Evolutionary conservation across 2,329 filamentous ascomycete species (phyloP).

Genomic region (Waltergamsia citrina): DNA sequence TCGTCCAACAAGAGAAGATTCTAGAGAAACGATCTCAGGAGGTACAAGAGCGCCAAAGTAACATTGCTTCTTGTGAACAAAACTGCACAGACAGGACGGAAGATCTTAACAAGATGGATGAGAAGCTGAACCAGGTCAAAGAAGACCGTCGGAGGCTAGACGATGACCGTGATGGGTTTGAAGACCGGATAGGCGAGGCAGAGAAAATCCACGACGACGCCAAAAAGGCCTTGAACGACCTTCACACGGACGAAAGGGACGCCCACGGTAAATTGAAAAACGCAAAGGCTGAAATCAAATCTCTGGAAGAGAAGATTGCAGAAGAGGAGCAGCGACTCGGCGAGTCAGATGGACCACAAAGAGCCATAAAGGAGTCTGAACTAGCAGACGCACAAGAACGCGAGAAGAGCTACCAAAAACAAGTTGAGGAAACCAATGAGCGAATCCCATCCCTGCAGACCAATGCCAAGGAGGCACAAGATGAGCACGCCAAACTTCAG

Average conservation of each 20-base stretch:
- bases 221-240: conserved; percentile 40
- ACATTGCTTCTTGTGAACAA: conserved; percentile 16
- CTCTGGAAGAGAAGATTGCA: conserved; percentile 36
- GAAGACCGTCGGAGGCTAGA: conserved; percentile 29
- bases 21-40: conserved; percentile 25
- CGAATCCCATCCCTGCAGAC: conserved; percentile 22
- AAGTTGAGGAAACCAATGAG: conserved; percentile 16
- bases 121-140: conserved; percentile 28
- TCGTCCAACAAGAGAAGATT: conserved; percentile 61
- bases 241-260: conserved; percentile 55
- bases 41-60: conserved; percentile 12
- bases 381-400: conserved; percentile 17
- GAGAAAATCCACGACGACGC: conserved; percentile 43
- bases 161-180: conserved; percentile 34
- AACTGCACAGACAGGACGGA: conserved; percentile 33
- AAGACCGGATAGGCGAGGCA: conserved; percentile 30
- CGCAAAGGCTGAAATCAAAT: conserved; percentile 35
- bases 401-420: conserved; percentile 15
- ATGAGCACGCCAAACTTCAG: conserved; percentile 6
- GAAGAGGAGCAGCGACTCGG: conserved; percentile 54
- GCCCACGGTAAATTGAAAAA: conserved; percentile 49
- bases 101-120: conserved; percentile 34
- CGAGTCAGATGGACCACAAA: conserved; percentile 59
- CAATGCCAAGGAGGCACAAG: conserved; percentile 20
- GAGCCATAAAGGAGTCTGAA: conserved; percentile 53